These are phyloP conservation scores for Phalaenopsis hybrid DNA, from an alignment of 116 monocot genomes.

Conservation along the genomic window DNA sequence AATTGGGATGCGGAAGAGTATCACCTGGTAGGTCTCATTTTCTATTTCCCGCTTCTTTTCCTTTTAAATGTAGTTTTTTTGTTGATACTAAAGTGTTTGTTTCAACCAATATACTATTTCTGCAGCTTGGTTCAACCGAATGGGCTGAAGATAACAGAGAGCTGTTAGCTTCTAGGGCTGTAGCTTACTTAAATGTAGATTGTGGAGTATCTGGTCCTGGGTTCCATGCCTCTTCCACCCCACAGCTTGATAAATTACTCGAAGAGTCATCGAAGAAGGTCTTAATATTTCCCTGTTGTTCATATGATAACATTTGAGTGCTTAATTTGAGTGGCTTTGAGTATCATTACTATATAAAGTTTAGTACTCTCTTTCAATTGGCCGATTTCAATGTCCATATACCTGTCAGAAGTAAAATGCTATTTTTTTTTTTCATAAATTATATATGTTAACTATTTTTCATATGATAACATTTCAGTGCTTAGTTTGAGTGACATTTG, in stretches of 20 bases:
- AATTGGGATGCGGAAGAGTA: conserved; percentile 87
- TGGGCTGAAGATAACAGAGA: conserved; percentile 80
- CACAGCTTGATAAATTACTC: conserved; percentile 74
- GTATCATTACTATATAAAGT: too few species aligned
- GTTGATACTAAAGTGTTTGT: neutral
- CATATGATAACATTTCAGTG: neutral
- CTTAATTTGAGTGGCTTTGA: neutral
- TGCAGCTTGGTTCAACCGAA: conserved; percentile 85
- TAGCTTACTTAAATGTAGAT: conserved; percentile 82
- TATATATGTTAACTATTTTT: neutral
- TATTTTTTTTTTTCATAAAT: neutral
- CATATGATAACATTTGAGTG: neutral
- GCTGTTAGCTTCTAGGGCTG: conserved; percentile 51
- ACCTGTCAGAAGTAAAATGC: too few species aligned
- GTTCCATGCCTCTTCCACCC: conserved; percentile 55
- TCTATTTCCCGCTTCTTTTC: neutral
- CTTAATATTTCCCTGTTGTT: neutral
- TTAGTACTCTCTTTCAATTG: neutral
- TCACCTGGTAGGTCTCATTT: conserved; percentile 36
- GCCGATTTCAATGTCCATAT: neutral
- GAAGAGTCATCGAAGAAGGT: conserved; percentile 58
- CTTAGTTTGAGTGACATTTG: too few species aligned
- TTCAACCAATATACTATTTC: neutral
- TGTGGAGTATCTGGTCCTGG: conserved; percentile 58
- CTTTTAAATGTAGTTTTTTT: neutral